These are phyloP conservation scores for Acanthamoeba lugdunensis DNA, from an alignment of 208 protist species.

Conservation along the genomic window DNA sequence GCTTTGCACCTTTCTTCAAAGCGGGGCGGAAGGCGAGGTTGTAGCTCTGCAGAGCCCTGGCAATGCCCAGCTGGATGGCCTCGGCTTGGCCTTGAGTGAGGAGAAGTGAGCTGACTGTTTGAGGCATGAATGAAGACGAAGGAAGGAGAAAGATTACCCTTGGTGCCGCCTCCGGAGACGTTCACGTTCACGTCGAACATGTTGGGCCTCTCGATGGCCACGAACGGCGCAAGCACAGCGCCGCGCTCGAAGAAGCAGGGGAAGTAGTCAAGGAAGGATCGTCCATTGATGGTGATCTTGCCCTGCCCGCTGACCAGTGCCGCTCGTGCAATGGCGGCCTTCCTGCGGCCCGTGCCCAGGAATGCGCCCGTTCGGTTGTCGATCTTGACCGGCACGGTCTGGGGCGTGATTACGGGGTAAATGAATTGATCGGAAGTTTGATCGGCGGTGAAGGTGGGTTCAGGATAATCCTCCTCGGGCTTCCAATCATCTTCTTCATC, in stretches of 20 bases:
- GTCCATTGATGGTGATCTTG: constrained; percentile 31
- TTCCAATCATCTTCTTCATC: constrained; percentile 58
- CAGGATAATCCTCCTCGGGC: constrained; percentile 52
- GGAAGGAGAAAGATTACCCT: background rate
- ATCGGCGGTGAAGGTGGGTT: background rate
- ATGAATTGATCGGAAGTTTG: background rate
- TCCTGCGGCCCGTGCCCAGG: constrained; percentile 41
- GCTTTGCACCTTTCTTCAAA: constrained; percentile 23
- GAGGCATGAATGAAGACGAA: background rate
- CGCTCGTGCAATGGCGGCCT: constrained; percentile 27
- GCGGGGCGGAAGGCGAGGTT: constrained; percentile 52
- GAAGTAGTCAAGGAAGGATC: constrained; percentile 56
- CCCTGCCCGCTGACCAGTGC: background rate
- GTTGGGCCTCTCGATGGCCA: constrained; percentile 50
- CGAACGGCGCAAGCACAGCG: constrained; percentile 14
- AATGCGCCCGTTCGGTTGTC: background rate
- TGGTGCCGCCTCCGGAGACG: constrained; percentile 49
- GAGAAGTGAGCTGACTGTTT: background rate
- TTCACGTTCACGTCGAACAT: background rate
- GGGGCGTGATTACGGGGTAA: background rate
- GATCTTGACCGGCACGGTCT: background rate
- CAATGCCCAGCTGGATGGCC: constrained; percentile 55
- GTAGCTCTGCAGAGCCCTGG: constrained; percentile 39
- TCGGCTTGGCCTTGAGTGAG: constrained; percentile 27
- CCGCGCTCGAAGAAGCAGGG: constrained; percentile 51